Conservation (phyloP, 306 rosid species). For the Elaeagnus macrophylla region DNA sequence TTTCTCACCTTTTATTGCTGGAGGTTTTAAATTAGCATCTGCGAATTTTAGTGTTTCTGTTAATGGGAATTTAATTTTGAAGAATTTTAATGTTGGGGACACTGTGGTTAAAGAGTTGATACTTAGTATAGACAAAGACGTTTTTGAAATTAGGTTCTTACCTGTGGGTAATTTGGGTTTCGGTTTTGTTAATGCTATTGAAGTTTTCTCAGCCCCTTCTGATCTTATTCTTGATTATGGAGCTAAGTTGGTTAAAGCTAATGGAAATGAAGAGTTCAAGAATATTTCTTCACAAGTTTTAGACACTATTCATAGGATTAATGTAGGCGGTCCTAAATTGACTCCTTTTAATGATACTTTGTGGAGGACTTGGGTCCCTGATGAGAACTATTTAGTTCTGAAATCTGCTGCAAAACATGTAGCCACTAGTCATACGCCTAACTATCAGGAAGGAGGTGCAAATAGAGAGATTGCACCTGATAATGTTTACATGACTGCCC, state of each 20-base stretch:
- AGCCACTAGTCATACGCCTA: slow-evolving; percentile 40
- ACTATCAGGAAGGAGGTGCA: slow-evolving; percentile 60
- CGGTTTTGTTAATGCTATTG: slow-evolving; percentile 69
- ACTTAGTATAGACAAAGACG: slow-evolving; percentile 34
- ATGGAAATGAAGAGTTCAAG: slow-evolving; percentile 38
- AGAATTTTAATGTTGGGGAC: slow-evolving; percentile 21
- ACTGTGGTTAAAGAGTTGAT: slow-evolving; percentile 49
- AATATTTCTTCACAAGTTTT: slow-evolving; percentile 55
- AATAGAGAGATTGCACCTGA: slow-evolving; percentile 75
- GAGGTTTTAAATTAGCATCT: slow-evolving; percentile 34
- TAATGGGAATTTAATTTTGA: slow-evolving; percentile 33
- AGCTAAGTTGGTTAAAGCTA: slow-evolving; percentile 40
- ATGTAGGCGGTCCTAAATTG: slow-evolving; percentile 67
- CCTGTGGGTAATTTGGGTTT: slow-evolving; percentile 42
- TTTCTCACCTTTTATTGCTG: slow-evolving; percentile 64
- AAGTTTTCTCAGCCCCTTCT: slow-evolving; percentile 69
- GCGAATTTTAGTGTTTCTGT: slow-evolving; percentile 57
- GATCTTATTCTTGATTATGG: slow-evolving; percentile 68
- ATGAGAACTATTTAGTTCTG: slow-evolving; percentile 54
- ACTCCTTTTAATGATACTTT: slow-evolving; percentile 89
- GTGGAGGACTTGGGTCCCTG: slow-evolving; percentile 97
- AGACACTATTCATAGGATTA: slow-evolving; percentile 71
- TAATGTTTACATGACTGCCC: slow-evolving; percentile 79
- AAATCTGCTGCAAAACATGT: slow-evolving; percentile 62
- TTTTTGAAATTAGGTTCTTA: slow-evolving; percentile 42